phyloP scores from a whole-genome alignment of 2,329 filamentous ascomycete species.

The Alternaria novae-zelandiae region DNA sequence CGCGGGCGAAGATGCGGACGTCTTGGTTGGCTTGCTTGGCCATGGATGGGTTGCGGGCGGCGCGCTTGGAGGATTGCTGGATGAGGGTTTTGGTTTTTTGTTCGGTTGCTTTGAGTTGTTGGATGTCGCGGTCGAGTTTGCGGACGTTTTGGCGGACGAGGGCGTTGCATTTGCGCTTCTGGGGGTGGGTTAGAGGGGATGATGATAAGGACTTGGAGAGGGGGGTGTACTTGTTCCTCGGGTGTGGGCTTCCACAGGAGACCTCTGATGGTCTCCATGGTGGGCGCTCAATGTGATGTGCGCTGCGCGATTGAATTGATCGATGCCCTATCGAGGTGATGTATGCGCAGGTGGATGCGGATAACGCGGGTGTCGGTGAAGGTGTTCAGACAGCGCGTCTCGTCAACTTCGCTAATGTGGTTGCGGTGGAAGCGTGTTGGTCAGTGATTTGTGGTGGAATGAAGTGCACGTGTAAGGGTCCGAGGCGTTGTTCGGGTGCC shows the following conservation, averaged over 20 bases:
- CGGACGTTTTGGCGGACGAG: conserved; percentile 89
- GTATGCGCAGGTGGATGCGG: conserved; percentile 5
- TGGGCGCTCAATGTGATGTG: not conserved
- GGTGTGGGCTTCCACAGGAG: conserved; percentile 94
- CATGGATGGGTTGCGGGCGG: conserved; percentile 78
- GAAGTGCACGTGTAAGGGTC: conserved; percentile 13
- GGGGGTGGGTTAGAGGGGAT: conserved; percentile 23
- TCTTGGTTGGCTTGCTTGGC: conserved; percentile 80
- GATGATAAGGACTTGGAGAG: too few species aligned
- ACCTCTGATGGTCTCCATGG: conserved; percentile 85
- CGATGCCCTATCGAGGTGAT: not conserved
- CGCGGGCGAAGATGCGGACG: conserved; percentile 84
- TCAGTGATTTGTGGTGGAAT: not conserved
- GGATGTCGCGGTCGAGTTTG: conserved; percentile 92
- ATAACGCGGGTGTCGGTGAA: conserved; percentile 3
- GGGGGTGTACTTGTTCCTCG: conserved; percentile 90
- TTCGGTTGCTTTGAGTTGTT: conserved; percentile 78
- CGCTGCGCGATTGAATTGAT: not conserved
- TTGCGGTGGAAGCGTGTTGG: not conserved
- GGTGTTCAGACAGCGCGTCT: not conserved
- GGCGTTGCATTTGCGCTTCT: conserved; percentile 95
- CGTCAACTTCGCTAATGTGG: not conserved
- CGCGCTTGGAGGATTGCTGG: conserved; percentile 79
- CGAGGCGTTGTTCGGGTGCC: conserved; percentile 18
- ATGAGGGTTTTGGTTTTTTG: conserved; percentile 78